Percentiles rank a stretch among this genome's conserved stretches.
Evolutionary conservation across 208 protist genomes (phyloP).

Genomic region (Trichomonas tenax): DNA sequence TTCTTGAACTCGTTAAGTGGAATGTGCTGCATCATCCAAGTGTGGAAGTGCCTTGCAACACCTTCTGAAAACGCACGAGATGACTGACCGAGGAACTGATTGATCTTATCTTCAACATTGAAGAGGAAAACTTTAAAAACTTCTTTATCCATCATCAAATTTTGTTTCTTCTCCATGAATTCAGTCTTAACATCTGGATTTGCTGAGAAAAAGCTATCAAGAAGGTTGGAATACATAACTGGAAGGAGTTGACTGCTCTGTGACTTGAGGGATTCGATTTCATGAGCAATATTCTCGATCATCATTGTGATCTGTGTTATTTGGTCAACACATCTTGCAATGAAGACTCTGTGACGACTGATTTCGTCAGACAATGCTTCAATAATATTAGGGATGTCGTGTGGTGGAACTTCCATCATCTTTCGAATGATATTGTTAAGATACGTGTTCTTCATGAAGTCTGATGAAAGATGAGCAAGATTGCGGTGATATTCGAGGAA

Average conservation of each 20-base stretch:
- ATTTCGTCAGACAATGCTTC: background rate
- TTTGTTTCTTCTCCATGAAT: too few relatives aligned
- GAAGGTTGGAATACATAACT: background rate
- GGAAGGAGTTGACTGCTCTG: background rate
- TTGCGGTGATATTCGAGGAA: background rate
- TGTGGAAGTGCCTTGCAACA: background rate
- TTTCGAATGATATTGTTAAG: background rate
- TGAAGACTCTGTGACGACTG: background rate
- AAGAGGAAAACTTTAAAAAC: background rate
- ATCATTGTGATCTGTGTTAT: background rate
- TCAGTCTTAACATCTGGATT: background rate
- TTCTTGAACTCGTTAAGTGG: background rate
- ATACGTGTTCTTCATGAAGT: background rate
- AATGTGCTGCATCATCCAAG: background rate
- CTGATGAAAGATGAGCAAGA: background rate
- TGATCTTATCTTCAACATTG: background rate
- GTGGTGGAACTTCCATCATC: background rate
- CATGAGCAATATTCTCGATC: background rate
- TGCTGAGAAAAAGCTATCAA: background rate
- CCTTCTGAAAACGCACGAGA: background rate
- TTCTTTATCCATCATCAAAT: background rate
- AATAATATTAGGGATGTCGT: background rate
- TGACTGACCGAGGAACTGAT: background rate
- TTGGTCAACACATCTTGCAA: background rate
- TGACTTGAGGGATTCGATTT: background rate